phyloP scores from a whole-genome alignment of 768 basidiomycete genomes.

The Austroboletus festivus region DNA sequence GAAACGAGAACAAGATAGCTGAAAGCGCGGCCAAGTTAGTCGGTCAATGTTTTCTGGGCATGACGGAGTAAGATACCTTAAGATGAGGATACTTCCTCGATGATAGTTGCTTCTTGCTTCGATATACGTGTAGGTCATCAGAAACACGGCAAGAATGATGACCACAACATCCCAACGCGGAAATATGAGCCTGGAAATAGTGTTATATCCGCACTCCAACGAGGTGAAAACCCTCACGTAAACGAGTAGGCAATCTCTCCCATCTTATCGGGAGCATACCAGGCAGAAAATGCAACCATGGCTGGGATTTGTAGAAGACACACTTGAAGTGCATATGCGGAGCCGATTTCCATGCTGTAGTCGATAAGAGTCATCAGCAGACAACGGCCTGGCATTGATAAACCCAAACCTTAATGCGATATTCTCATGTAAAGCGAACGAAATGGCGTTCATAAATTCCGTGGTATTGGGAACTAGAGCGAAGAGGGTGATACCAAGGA shows the following conservation, averaged over 20 bases:
- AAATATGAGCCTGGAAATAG: slow-evolving; percentile 75
- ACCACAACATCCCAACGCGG: slow-evolving; percentile 97
- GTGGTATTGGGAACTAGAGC: slow-evolving; percentile 98
- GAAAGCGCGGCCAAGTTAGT: slow-evolving; percentile 4
- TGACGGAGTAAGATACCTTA: slow-evolving; percentile 57
- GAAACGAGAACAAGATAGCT: slow-evolving; percentile 90
- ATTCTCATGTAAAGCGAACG: slow-evolving; percentile 94
- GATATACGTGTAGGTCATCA: slow-evolving; percentile 98
- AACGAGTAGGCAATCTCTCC: slow-evolving; percentile 88
- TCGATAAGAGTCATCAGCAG: slow-evolving; percentile 2
- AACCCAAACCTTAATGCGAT: slow-evolving; percentile 82
- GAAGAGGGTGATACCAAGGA: slow-evolving; percentile 93
- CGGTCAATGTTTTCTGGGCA: background rate
- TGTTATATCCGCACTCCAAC: slow-evolving; percentile 1
- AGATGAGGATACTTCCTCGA: slow-evolving; percentile 90
- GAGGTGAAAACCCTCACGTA: slow-evolving; percentile 59
- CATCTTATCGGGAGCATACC: slow-evolving; percentile 85
- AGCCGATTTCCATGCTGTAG: slow-evolving; percentile 96
- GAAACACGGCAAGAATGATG: slow-evolving; percentile 92
- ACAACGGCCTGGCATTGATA: background rate
- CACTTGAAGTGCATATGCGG: slow-evolving; percentile 97
- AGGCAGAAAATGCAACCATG: slow-evolving; percentile 98
- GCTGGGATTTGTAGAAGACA: slow-evolving; percentile 97
- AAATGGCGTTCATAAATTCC: slow-evolving; percentile 99
- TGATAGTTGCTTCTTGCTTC: slow-evolving; percentile 99